These are phyloP conservation scores for Viola pubescens DNA, from an alignment of 441 rosid genomes.

Conservation along the genomic window DNA sequence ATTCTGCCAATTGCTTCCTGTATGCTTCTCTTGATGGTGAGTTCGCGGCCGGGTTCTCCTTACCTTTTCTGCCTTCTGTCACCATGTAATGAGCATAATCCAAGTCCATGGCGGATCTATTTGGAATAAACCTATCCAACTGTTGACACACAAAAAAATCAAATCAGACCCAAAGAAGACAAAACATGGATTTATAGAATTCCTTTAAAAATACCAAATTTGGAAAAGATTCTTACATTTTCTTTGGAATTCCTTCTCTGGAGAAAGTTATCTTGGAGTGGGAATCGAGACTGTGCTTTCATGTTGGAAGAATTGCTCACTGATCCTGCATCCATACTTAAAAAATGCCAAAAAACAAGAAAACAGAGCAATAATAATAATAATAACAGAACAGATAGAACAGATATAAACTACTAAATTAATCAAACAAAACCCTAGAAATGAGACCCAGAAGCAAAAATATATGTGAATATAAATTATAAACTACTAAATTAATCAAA, in stretches of 20 bases:
- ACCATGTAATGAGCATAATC: conserved; percentile 45
- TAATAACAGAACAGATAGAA: neutral
- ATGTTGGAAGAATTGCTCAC: conserved; percentile 29
- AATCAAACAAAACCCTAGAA: too few species aligned
- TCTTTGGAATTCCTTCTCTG: conserved; percentile 45
- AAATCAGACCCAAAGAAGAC: neutral
- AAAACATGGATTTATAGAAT: neutral
- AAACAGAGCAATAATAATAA: neutral
- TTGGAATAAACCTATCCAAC: conserved; percentile 58
- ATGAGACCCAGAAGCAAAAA: too few species aligned
- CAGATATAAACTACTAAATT: too few species aligned
- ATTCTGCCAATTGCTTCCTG: conserved; percentile 54
- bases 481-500: too few species aligned
- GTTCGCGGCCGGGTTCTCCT: conserved; percentile 26
- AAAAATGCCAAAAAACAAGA: conserved; percentile 1
- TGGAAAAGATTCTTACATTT: conserved; percentile 26
- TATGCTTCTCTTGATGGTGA: conserved; percentile 67
- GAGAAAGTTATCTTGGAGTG: conserved; percentile 46
- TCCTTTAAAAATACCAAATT: neutral
- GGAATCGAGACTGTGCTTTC: conserved; percentile 38
- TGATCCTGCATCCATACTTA: conserved; percentile 43
- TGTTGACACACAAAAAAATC: conserved; percentile 5
- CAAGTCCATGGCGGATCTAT: conserved; percentile 51
- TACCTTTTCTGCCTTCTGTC: conserved; percentile 37
- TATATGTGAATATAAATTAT: too few species aligned